phyloP scores from a whole-genome alignment of 371 early-diverging fungal species.

The Mucor saturninus region DNA sequence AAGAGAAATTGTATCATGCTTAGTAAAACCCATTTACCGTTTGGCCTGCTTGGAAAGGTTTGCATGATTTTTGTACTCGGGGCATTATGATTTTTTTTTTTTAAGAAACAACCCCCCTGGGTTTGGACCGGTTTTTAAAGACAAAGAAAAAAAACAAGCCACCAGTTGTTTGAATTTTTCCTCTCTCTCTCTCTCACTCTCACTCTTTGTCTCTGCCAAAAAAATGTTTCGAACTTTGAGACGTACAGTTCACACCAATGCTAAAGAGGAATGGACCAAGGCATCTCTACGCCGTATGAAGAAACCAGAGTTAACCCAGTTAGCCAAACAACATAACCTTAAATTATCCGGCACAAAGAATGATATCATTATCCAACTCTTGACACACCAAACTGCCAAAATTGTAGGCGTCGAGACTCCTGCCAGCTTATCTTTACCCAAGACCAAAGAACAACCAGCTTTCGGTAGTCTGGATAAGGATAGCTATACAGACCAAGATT shows the following conservation, averaged over 20 bases:
- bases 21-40: too few species aligned
- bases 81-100: background rate
- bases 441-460: background rate
- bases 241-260: slow-evolving; percentile 8
- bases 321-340: slow-evolving; percentile 29
- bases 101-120: background rate
- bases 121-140: background rate
- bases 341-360: slow-evolving; percentile 30
- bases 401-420: slow-evolving; percentile 11
- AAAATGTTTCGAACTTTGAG: background rate
- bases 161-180: background rate
- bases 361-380: slow-evolving; percentile 28
- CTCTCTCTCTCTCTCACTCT: slow-evolving; percentile 1
- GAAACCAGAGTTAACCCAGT: slow-evolving; percentile 19
- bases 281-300: slow-evolving; percentile 28
- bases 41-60: background rate
- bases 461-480: background rate
- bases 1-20: too few species aligned
- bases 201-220: background rate
- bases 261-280: slow-evolving; percentile 27
- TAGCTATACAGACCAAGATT: slow-evolving; percentile 15
- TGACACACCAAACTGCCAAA: slow-evolving; percentile 21
- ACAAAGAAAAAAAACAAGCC: slow-evolving; percentile 2
- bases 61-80: slow-evolving; percentile 5
- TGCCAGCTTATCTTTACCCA: background rate